Base-by-base conservation (phyloP, 306 rosid genomes). In the Hippophae rhamnoides region DNA sequence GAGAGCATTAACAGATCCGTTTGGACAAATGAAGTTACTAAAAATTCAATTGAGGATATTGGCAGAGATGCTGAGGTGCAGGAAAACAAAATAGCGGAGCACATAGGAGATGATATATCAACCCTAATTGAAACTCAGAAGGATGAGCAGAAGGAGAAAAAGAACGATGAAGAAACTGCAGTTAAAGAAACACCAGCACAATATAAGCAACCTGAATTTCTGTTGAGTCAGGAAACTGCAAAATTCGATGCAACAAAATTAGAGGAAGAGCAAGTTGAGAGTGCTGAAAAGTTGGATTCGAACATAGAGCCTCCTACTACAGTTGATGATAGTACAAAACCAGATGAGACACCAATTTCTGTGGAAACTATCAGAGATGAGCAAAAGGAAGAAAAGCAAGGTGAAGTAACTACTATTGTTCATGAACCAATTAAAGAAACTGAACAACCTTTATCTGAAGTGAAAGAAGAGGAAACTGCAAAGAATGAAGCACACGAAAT, bases 371-470 rank as follows among this genome's bases (percentile, higher is more conserved):
- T 58, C 61, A 69, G 53, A 18, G 72, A 64, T 65, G 60, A 40
- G 58, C 62, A 43, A 0, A 46, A 23, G 43, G 80, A 80, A 27
- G 74, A 43, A 58, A 77, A 82, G 67, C 76, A 58, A 14, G 79
- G 51, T 38, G 80, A 76, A 74, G 76, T 66, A 41, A 68, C 65
- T 6, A 55, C 61, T 53, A 74, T 71, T 42, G 68, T 56, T 13
- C 72, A 45, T 12, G 81, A 62, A 58, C 50, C 68, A 57, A 54
- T 48, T 8, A 62, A 38, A 52, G 64, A 76, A 61, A 54, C 87
- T 14, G 31, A 78, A 69, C 79, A 81, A 64, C 68, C 74, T 46
- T 77, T 79, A 43, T 69, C 78, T 11, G 73, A 81, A 69, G 80
- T 73, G 13, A 68, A 74, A 56, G 76, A 67, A 13, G 74, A 76